Conservation (phyloP, 257 asterid species). For the Solanum pinnatisectum region DNA sequence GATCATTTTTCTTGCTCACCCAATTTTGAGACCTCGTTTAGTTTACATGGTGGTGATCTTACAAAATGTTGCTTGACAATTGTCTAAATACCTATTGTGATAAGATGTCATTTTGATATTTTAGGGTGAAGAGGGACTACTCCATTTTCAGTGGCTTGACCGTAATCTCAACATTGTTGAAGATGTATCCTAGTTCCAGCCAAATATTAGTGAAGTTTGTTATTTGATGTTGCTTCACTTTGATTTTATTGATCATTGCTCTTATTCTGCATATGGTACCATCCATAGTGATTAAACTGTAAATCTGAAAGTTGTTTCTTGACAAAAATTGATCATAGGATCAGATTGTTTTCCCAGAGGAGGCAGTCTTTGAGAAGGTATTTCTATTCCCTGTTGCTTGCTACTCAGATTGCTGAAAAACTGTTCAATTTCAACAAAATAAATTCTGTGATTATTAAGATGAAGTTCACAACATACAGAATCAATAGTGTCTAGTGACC, state of each 20-base stretch:
- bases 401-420: background rate
- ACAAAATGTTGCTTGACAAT: background rate
- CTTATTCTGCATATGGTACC: background rate
- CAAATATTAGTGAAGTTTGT: background rate
- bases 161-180: slow-evolving; percentile 54
- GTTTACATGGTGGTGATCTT: background rate
- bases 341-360: slow-evolving; percentile 89
- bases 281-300: background rate
- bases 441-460: background rate
- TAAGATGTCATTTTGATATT: slow-evolving; percentile 6
- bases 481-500: background rate
- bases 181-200: slow-evolving; percentile 62
- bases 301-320: slow-evolving; percentile 30
- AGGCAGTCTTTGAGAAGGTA: slow-evolving; percentile 87
- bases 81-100: background rate
- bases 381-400: background rate
- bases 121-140: slow-evolving; percentile 82
- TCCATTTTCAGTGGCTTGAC: slow-evolving; percentile 91
- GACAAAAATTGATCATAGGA: slow-evolving; percentile 47
- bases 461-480: background rate
- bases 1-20: background rate
- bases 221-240: background rate
- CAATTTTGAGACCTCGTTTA: background rate
- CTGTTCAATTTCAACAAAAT: background rate
- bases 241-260: background rate